Evolutionary conservation across 352 stramenopile species (phyloP).

Genomic region (Phytophthora lateralis): DNA sequence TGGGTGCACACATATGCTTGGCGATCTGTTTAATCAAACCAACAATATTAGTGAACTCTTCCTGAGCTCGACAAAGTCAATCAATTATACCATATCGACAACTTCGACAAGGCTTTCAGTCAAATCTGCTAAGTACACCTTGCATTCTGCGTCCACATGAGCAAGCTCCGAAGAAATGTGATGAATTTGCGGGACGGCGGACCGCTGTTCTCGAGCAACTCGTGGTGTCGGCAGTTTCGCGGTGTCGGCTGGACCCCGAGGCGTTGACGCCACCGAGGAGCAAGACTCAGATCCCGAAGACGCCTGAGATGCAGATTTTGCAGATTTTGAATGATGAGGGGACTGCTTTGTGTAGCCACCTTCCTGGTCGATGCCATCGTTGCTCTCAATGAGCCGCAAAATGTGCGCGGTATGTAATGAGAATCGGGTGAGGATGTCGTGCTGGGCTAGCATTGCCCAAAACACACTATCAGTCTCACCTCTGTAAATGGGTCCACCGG

Average conservation of each 20-base stretch:
- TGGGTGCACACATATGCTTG: slow-evolving; percentile 36
- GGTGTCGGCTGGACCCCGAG: slow-evolving; percentile 11
- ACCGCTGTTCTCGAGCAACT: slow-evolving; percentile 1
- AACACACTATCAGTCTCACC: slow-evolving; percentile 27
- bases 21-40: slow-evolving; percentile 30
- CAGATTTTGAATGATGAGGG: slow-evolving; percentile 3
- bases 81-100: slow-evolving; percentile 48
- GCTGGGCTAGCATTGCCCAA: slow-evolving; percentile 54
- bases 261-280: slow-evolving; percentile 21
- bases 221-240: slow-evolving; percentile 6
- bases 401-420: slow-evolving; percentile 35
- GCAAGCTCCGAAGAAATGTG: slow-evolving; percentile 64
- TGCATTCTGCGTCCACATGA: slow-evolving; percentile 49
- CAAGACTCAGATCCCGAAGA: slow-evolving; percentile 30
- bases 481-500: slow-evolving; percentile 11
- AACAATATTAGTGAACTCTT: background rate
- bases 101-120: slow-evolving; percentile 62
- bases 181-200: slow-evolving; percentile 47
- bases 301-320: slow-evolving; percentile 16
- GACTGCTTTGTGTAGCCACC: background rate
- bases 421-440: slow-evolving; percentile 48
- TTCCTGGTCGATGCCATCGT: slow-evolving; percentile 45
- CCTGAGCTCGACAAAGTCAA: background rate
- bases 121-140: slow-evolving; percentile 56
- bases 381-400: slow-evolving; percentile 50